Percentiles rank a stretch among this genome's conserved stretches.
phyloP scores from a whole-genome alignment of 2,329 filamentous ascomycete species.

The Pseudogymnoascus sp. region DNA sequence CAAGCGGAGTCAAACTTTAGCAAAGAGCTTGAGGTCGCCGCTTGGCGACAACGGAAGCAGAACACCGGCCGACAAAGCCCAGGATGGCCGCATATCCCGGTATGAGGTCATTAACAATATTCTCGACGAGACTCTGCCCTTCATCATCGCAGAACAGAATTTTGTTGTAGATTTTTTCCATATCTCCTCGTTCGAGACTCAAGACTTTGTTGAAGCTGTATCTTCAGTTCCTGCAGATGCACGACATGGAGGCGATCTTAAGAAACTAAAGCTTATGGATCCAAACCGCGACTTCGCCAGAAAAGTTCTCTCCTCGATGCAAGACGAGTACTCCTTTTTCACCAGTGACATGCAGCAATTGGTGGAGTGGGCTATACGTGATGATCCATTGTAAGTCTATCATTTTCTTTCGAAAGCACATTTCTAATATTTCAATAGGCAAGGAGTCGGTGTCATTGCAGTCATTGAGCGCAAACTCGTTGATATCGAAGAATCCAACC shows the following conservation, averaged over 20 bases:
- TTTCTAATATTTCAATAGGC: slow-evolving; percentile 39
- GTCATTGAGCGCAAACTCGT: slow-evolving; percentile 70
- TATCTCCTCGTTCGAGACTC: slow-evolving; percentile 70
- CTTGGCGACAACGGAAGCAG: slow-evolving; percentile 51
- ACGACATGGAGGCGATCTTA: slow-evolving; percentile 64
- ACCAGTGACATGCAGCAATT: slow-evolving; percentile 68
- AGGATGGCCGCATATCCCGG: slow-evolving; percentile 59
- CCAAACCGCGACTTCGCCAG: slow-evolving; percentile 81
- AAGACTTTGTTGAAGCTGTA: slow-evolving; percentile 78
- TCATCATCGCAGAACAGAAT: slow-evolving; percentile 90
- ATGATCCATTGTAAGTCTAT: slow-evolving; percentile 67
- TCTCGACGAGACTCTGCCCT: slow-evolving; percentile 70
- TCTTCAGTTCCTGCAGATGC: slow-evolving; percentile 54
- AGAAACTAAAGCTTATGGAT: slow-evolving; percentile 69
- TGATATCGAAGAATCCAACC: slow-evolving; percentile 79
- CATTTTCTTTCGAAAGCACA: not conserved
- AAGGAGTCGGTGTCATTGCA: slow-evolving; percentile 81
- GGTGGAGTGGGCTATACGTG: slow-evolving; percentile 72
- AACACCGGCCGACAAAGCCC: slow-evolving; percentile 44
- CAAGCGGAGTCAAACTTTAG: slow-evolving; percentile 82
- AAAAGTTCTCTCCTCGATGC: slow-evolving; percentile 78
- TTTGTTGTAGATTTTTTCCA: slow-evolving; percentile 98
- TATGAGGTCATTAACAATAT: slow-evolving; percentile 76
- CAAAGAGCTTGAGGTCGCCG: slow-evolving; percentile 61
- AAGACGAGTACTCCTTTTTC: slow-evolving; percentile 77